A percentile compares a stretch with the other conserved stretches of the same genome.
Evolutionary conservation across 2,329 filamentous ascomycete species (phyloP).

Genomic region (Pseudogymnoascus sp.): DNA sequence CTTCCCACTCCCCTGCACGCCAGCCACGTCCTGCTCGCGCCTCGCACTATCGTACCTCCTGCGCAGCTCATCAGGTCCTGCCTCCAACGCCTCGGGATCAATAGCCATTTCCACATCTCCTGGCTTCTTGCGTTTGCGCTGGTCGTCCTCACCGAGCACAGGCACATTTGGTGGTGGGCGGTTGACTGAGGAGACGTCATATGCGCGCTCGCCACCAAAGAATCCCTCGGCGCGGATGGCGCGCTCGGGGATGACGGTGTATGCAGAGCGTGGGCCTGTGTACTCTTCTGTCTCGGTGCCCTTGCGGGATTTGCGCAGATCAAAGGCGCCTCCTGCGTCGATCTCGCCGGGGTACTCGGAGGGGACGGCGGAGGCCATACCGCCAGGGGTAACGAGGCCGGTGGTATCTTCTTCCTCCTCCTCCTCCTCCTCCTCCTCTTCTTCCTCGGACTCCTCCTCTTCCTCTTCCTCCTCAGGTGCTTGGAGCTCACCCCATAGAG

Average conservation of each 20-base stretch:
- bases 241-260: conserved; percentile 83
- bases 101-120: conserved; percentile 91
- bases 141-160: conserved; percentile 72
- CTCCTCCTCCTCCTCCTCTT: conserved; percentile 47
- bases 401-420: conserved; percentile 51
- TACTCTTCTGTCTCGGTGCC: conserved; percentile 86
- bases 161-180: conserved; percentile 43
- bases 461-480: conserved; percentile 65
- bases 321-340: conserved; percentile 77
- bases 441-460: conserved; percentile 62
- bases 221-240: conserved; percentile 82
- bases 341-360: conserved; percentile 71
- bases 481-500: conserved; percentile 87
- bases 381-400: conserved; percentile 72
- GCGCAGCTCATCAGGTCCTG: conserved; percentile 73
- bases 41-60: conserved; percentile 69
- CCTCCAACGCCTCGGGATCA: conserved; percentile 71
- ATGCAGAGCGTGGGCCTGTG: conserved; percentile 66
- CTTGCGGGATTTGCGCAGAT: conserved; percentile 76
- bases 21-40: conserved; percentile 53
- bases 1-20: conserved; percentile 56
- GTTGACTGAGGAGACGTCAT: conserved; percentile 59
- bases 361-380: conserved; percentile 70
- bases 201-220: conserved; percentile 90
- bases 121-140: conserved; percentile 88